Percentiles rank a stretch among this genome's conserved stretches.
These are phyloP conservation scores for Umbelopsis isabellina DNA, from an alignment of 192 early-diverging fungal genomes.

Conservation along the genomic window DNA sequence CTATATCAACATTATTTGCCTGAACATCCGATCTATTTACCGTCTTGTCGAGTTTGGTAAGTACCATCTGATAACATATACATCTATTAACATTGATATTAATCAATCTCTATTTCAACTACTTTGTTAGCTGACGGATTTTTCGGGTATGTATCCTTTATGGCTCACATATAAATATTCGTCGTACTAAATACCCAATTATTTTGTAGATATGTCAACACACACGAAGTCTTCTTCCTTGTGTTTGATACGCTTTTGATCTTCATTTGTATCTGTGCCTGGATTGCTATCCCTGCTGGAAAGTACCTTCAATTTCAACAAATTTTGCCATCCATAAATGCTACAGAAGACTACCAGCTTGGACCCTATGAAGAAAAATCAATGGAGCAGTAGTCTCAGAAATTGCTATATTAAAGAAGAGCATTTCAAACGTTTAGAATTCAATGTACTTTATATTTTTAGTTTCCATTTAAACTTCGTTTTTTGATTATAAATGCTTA, in stretches of 20 bases:
- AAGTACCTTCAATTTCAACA: constrained; percentile 6
- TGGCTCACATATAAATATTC: background rate
- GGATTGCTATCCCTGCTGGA: constrained; percentile 32
- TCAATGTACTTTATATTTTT: no score
- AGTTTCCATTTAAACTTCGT: no score
- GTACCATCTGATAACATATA: background rate
- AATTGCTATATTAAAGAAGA: no score
- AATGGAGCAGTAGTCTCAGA: no score
- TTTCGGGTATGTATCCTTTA: background rate
- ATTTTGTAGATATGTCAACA: constrained; percentile 45
- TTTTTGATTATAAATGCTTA: no score
- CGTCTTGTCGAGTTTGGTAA: constrained; percentile 49
- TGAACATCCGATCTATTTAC: constrained; percentile 50
- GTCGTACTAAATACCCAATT: constrained; percentile 22
- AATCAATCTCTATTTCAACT: no score
- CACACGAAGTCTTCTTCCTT: constrained; percentile 51
- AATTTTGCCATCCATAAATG: background rate
- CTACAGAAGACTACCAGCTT: constrained; percentile 24
- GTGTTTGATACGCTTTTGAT: constrained; percentile 53
- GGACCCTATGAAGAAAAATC: no score
- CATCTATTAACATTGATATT: no score
- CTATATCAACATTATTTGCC: constrained; percentile 36
- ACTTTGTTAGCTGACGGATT: constrained; percentile 4
- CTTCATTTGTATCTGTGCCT: constrained; percentile 43
- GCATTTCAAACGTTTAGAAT: no score